These are phyloP conservation scores for Goniomonas avonlea DNA, from an alignment of 78 protist genomes.

Conservation along the genomic window DNA sequence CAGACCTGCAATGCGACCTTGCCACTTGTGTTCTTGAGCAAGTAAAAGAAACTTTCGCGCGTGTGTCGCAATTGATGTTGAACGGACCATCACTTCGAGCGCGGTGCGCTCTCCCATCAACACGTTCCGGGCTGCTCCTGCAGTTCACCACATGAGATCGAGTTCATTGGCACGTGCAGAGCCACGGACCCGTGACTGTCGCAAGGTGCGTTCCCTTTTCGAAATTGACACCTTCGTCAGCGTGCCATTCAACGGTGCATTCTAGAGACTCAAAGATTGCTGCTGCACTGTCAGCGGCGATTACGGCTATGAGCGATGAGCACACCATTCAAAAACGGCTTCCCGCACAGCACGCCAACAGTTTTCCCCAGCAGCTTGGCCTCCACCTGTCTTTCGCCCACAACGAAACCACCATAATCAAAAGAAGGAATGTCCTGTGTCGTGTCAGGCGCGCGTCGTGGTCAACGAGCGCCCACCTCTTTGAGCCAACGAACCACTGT, in stretches of 20 bases:
- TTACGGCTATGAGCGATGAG: constrained; percentile 18
- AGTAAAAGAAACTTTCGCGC: neutral
- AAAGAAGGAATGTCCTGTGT: constrained; percentile 86
- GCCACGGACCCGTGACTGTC: constrained; percentile 55
- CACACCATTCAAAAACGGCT: constrained; percentile 67
- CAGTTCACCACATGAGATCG: no score
- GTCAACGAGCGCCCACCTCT: no score
- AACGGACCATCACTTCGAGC: constrained; percentile 73
- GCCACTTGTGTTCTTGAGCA: no score
- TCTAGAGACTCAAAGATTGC: neutral
- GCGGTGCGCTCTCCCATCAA: constrained; percentile 83
- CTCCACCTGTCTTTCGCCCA: neutral
- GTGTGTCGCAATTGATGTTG: constrained; percentile 68
- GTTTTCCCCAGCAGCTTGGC: neutral
- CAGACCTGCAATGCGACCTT: no score
- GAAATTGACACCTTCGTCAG: constrained; percentile 50
- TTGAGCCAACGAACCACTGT: no score
- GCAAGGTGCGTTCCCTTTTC: neutral
- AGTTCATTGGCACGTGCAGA: no score
- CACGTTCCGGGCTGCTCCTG: constrained; percentile 58
- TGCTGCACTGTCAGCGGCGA: no score
- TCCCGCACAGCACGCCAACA: constrained; percentile 70
- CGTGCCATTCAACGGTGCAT: constrained; percentile 47
- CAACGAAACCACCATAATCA: constrained; percentile 79
- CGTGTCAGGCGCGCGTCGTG: no score